Base-by-base conservation (phyloP, 2,329 filamentous ascomycete species). In the Colletotrichum scovillei region DNA sequence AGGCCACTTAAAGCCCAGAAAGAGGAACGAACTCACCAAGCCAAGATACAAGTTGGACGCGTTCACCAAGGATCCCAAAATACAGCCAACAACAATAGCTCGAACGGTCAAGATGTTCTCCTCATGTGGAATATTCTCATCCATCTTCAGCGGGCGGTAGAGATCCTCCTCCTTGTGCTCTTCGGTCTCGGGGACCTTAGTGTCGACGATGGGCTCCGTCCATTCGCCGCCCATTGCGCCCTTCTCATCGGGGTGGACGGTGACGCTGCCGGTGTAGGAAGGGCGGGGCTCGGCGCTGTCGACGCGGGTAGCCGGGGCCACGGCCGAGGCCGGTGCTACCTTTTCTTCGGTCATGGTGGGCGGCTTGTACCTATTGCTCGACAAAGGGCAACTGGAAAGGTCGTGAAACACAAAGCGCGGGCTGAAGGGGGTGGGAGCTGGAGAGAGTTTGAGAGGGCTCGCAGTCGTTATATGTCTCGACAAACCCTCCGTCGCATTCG, bases 11-110 rank as follows among this genome's bases (percentile, higher is more conserved):
- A 42, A 16, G 35, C 5, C 14, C 14, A 42, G 35, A 42, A 2
- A 42, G 16, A 46, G 42, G 19, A 1, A 46, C 3, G 42, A 8
- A n/a, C 42, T 46, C 19, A 57, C 52, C 46, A 49, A 28, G 84
- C 89, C 89, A 26, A 92, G 85, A 76, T 92, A 92, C 55, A 92
- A 84, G 78, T 92, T 92, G 71, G 89, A 91, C 11, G 89, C 88
- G 76, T 90, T 91, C 76, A 91, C 89, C 9, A 92, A 83, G 19
- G 87, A 88, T 59, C 90, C 90, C 35, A 90, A 86, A 55, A 88
- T 77, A 67, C 88, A 85, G 58, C 90, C 90, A 42, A 89, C 81
- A 52, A 90, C 69, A 28, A 92, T 80, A 19, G 90, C 89, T 57
- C 90, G 86, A 42, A 88, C 77, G 8, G 89, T 91, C 58, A 92